Percentiles rank a stretch among this genome's conserved stretches.
Conservation (phyloP, 164 flowering plant genomes). For the Vitis labrusca region DNA sequence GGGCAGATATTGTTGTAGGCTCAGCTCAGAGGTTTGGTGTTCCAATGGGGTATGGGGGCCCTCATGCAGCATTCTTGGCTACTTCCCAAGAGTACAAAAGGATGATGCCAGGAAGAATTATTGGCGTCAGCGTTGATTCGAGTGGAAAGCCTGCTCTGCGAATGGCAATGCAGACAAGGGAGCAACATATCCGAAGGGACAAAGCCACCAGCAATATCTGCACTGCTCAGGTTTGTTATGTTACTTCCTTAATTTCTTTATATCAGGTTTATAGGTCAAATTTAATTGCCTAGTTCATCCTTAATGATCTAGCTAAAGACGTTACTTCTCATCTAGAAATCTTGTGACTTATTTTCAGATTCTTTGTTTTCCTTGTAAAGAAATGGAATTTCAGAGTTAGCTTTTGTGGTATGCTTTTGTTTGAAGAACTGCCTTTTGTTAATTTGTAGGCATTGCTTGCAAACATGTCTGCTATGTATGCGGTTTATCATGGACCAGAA, state of each 20-base stretch:
- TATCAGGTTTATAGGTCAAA: too few species aligned
- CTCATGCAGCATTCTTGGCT: slow-evolving; percentile 97
- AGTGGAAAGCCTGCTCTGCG: slow-evolving; percentile 90
- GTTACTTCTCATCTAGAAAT: too few species aligned
- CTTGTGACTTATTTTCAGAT: background rate
- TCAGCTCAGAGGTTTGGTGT: slow-evolving; percentile 98
- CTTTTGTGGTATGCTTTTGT: background rate
- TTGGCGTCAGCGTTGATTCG: slow-evolving; percentile 95
- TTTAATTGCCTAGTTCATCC: too few species aligned
- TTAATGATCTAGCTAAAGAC: too few species aligned
- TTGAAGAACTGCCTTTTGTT: slow-evolving; percentile 4
- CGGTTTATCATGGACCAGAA: slow-evolving; percentile 96
- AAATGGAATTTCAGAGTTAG: too few species aligned
- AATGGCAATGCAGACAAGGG: slow-evolving; percentile 99
- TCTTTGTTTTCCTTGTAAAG: too few species aligned
- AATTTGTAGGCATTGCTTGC: slow-evolving; percentile 85
- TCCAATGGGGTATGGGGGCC: slow-evolving; percentile 99
- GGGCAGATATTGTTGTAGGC: slow-evolving; percentile 90
- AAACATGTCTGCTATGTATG: slow-evolving; percentile 99
- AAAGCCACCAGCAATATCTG: slow-evolving; percentile 99
- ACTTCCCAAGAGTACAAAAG: slow-evolving; percentile 97
- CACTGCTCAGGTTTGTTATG: slow-evolving; percentile 80
- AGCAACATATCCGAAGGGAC: slow-evolving; percentile 96
- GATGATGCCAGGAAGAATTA: slow-evolving; percentile 98
- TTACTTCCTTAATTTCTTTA: background rate